Base-by-base conservation (phyloP, 129 eudicot genomes). In the Arctium minus region DNA sequence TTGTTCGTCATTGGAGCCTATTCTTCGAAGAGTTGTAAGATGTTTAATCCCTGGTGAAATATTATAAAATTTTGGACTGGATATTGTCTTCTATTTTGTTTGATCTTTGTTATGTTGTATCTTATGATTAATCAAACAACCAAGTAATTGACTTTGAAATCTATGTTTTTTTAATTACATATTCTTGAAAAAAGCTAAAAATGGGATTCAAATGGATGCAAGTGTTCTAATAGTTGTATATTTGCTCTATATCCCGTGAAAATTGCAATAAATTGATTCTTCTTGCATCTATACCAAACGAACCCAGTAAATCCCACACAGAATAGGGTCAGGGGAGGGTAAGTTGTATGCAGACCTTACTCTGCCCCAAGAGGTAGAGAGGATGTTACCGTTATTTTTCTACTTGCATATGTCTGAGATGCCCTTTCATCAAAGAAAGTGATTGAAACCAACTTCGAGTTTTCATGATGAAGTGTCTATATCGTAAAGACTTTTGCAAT, bases 1-100 rank as follows among this genome's bases (percentile, higher is more conserved):
- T 65, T 93, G 98, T 83, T 96, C 99, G 77, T 93, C 98, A 10
- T 80, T 96, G 88, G 99, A 96, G 89, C 99, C 99, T 35, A 87
- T 96, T 86, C 99, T 96, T 79, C 98, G 99, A 40, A 93, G 92
- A 93, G 99, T 96, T 89, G 99, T 96, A 93, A 93, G 99, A 90
- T 87, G 64, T 81, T 53, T 76, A 73, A 30, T 35, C 78, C 87
- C 78, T 78, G 78, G 36, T 77, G 76, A 68, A 72, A 73, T 33
- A 31, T 74, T 79, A 56, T 86, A 62, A n/a, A 76, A 35, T n/a
- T 67, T 11, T 74, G 13, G 12, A 83, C 48, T 29, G 53, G 73
- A 75, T 42, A 42, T 78, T 31, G 17, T 15, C 33, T 72, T 72
- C 65, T 10, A 5, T 39, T 42, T 76, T 72, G 18, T 74, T 76